Base-by-base conservation (phyloP, 345 rosid genomes). In the Moricandia moricandioides region DNA sequence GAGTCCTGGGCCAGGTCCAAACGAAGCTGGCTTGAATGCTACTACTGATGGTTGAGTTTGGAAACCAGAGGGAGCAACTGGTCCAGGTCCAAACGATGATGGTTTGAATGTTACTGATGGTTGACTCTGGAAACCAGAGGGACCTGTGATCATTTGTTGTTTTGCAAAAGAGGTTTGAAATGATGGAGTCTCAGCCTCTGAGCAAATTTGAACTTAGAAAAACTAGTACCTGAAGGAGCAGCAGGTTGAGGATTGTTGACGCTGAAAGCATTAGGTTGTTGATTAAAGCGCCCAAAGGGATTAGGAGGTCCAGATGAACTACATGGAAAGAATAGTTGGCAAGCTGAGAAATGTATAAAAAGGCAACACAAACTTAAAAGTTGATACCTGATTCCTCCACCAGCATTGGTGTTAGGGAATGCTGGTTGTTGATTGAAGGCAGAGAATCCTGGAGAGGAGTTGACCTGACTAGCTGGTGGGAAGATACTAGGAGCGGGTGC, bases 361-460 rank as follows among this genome's bases (percentile, higher is more conserved):
- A 35, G 40, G 34, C 37, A 64, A 30, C 8, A 10, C 39, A 65
- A 31, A 45, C 31, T 10, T 26, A 72, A 65, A 62, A 49, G n/a
- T 70, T 43, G 66, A 66, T 83, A 76, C 85, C 87, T 80, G 57
- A 65, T 45, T 79, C 79, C 79, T 78, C 79, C 79, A 30, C 80
- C 81, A 30, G 70, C 67, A 27, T 77, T 80, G 61, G 72, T 70
- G 77, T 76, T 81, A 29, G 80, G 82, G 33, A 85, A 85, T 27
- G 80, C 61, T 34, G 80, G 83, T 62, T 79, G 78, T 40, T 85
- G 91, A 58, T 70, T 75, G 59, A 88, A 90, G 65, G 82, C 81
- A 34, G 90, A 80, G 45, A 87, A 76, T 35, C 82, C 65, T 55
- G 87, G 78, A 64, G 89, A 60, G 16, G 81, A 58, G 76, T 51